These are phyloP conservation scores for Gorgonomyces haynaldii DNA, from an alignment of 192 early-diverging fungal species.

Conservation along the genomic window DNA sequence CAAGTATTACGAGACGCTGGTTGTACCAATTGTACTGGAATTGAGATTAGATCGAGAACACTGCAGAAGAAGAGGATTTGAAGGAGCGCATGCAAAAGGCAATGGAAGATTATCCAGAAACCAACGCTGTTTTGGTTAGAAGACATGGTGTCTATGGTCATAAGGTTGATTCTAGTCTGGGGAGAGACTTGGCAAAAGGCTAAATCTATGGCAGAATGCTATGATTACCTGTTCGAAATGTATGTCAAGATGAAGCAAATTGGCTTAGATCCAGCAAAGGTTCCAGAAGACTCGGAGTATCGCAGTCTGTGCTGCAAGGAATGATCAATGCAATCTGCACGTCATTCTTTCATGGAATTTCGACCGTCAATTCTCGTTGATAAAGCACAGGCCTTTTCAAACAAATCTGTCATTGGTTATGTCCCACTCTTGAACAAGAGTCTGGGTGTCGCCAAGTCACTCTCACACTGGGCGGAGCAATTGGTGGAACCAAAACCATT, in stretches of 20 bases:
- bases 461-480: no score
- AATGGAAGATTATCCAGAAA: slow-evolving; percentile 77
- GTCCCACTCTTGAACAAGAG: no score
- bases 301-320: no score
- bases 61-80: slow-evolving; percentile 84
- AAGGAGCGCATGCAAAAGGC: slow-evolving; percentile 75
- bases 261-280: slow-evolving; percentile 64
- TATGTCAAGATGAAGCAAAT: slow-evolving; percentile 81
- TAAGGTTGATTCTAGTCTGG: no score
- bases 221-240: slow-evolving; percentile 97
- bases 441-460: no score
- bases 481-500: no score
- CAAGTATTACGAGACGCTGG: slow-evolving; percentile 66
- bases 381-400: no score
- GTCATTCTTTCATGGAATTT: no score
- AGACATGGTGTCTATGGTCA: slow-evolving; percentile 95
- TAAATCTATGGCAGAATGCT: slow-evolving; percentile 96
- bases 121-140: slow-evolving; percentile 86
- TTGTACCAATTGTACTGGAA: slow-evolving; percentile 91
- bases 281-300: slow-evolving; percentile 36
- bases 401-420: no score
- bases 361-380: no score
- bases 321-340: no score
- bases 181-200: slow-evolving; percentile 94
- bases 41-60: slow-evolving; percentile 98